phyloP scores from a whole-genome alignment of 1,139 yeast species.

The Yamadazyma jaroonii region DNA sequence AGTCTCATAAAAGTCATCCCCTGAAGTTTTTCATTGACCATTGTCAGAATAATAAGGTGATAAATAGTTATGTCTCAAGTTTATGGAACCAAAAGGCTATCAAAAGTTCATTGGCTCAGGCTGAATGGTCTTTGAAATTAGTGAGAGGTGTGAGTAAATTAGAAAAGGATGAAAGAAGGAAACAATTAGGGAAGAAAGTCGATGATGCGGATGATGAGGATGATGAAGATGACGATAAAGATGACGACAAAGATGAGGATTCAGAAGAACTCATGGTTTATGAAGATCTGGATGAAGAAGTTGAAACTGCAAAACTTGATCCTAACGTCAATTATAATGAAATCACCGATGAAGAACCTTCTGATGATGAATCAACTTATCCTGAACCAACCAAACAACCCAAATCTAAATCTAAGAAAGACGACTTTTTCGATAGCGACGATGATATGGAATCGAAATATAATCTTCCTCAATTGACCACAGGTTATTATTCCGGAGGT shows the following conservation, averaged over 20 bases:
- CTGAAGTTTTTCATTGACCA: conserved; percentile 45
- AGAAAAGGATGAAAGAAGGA: conserved; percentile 33
- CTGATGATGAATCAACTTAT: conserved; percentile 20
- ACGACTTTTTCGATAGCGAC: conserved; percentile 35
- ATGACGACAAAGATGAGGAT: conserved; percentile 17
- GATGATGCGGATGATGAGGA: conserved; percentile 17
- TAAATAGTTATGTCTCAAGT: conserved; percentile 51
- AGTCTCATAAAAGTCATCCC: conserved; percentile 36
- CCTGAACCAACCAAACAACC: conserved; percentile 9
- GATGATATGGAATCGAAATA: conserved; percentile 16
- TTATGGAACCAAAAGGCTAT: conserved; percentile 57
- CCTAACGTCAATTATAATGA: conserved; percentile 54
- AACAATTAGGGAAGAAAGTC: conserved; percentile 22
- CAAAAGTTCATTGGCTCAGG: conserved; percentile 43
- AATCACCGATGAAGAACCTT: conserved; percentile 61
- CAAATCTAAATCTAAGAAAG: conserved; percentile 24
- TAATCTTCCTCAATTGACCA: conserved; percentile 65
- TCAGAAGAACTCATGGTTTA: conserved; percentile 39
- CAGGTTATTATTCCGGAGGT: conserved; percentile 81
- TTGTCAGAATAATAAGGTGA: conserved; percentile 39
- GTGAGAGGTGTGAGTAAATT: conserved; percentile 57
- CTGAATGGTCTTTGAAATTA: conserved; percentile 57
- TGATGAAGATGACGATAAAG: conserved; percentile 19
- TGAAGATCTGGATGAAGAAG: conserved; percentile 57
- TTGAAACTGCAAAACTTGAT: conserved; percentile 28